Evolutionary conservation across 352 stramenopile species (phyloP).

Genomic region (Pythium folliculosum): DNA sequence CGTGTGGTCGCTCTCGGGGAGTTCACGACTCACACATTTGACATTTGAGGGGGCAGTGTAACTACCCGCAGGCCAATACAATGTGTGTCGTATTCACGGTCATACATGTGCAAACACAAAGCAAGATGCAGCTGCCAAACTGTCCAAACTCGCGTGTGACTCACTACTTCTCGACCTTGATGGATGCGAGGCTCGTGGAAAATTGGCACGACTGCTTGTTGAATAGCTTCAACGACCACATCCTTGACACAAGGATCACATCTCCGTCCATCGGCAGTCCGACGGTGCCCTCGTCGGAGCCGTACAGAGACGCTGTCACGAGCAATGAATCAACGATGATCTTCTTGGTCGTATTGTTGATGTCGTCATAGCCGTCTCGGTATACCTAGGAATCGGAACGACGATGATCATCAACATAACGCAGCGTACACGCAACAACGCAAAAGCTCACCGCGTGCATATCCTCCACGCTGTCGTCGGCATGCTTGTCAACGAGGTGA

Average conservation of each 20-base stretch:
- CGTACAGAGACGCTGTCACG: constrained; percentile 9
- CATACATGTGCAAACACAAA: neutral
- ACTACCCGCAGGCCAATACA: neutral
- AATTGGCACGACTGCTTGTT: constrained; percentile 5
- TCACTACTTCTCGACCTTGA: neutral
- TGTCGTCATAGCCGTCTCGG: neutral
- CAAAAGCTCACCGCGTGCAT: constrained; percentile 5
- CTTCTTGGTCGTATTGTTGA: neutral
- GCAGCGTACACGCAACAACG: neutral
- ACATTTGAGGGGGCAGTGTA: neutral
- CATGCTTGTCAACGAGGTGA: constrained; percentile 12
- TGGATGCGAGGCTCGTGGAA: neutral
- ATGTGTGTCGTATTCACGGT: neutral
- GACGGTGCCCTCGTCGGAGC: neutral
- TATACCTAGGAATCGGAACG: neutral
- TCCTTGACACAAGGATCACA: neutral
- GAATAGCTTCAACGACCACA: constrained; percentile 14
- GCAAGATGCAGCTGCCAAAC: neutral
- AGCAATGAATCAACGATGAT: constrained; percentile 5
- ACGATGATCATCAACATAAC: neutral
- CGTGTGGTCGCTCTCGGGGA: neutral
- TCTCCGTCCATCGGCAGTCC: neutral
- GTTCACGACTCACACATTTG: neutral
- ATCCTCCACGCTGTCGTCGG: constrained; percentile 4
- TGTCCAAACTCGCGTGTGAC: neutral